Base-by-base conservation (phyloP, 1,139 yeast species). In the Meyerozyma athensensis region DNA sequence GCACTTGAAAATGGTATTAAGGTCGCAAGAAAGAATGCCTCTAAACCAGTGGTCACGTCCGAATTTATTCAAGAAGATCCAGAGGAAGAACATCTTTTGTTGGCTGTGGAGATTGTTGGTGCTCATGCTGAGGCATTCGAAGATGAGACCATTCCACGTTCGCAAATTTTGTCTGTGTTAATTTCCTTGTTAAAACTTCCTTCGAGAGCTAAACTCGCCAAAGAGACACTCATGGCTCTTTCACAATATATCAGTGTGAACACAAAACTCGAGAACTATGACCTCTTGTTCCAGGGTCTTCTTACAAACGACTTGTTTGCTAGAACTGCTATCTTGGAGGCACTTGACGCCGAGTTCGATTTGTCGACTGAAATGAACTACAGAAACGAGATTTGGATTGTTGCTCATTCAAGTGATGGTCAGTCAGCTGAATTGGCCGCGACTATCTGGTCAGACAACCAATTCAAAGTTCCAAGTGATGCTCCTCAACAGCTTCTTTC, bases 401-500 rank as follows among this genome's bases (percentile, higher is more conserved):
- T 86, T 14, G 73, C 77, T 41, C 89, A 83, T 54, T 96, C 89
- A 54, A 80, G 78, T 35, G 89, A 83, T 39, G 72, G 68, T 12
- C 63, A 70, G 18, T 79, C 80, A 42, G 72, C 80, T 12, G 82
- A 78, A 32, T 53, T 83, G 22, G 96, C 97, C 0, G 62, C 64
- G 19, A 82, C 92, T 2, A 84, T 94, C 41, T 94, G 97, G 97
- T 73, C 75, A 22, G 96, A 89, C 48, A 86, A 80, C 53, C 69
- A 67, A 1, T 74, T 86, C 44, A 44, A 50, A 8, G 56, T 83
- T 13, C 65, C 63, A 13, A 61, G 58, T 1, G 63, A 64, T 2
- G 65, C 81, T 3, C 67, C 81, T 1, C 43, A 50, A 4, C 62
- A 67, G 32, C 63, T 87, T 37, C 60, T 77, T 30, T 45, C 53